These are phyloP conservation scores for Acephala macrosclerotiorum DNA, from an alignment of 2,329 filamentous ascomycete genomes.

Conservation along the genomic window DNA sequence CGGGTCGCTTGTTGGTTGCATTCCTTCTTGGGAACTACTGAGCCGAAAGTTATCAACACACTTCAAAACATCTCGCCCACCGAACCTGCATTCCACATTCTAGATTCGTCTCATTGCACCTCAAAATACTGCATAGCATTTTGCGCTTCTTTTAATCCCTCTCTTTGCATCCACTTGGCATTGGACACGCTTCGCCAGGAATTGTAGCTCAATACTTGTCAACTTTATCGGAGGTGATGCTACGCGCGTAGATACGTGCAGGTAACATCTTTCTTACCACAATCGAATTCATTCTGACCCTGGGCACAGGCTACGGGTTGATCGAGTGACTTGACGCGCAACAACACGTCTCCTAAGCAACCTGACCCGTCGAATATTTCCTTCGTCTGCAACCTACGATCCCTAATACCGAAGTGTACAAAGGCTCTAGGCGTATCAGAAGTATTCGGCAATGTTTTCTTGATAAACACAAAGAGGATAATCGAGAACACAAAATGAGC, in stretches of 20 bases:
- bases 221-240: neutral
- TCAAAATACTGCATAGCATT: constrained; percentile 9
- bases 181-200: neutral
- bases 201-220: constrained; percentile 3
- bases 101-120: neutral
- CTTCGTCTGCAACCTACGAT: neutral
- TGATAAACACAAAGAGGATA: neutral
- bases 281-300: neutral
- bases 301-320: neutral
- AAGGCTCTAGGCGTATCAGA: neutral
- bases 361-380: neutral
- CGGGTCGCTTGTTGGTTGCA: constrained; percentile 1
- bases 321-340: neutral
- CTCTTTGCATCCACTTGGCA: neutral
- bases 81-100: neutral
- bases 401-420: neutral
- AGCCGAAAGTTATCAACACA: neutral
- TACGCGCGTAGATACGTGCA: neutral
- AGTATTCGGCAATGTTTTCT: constrained; percentile 12
- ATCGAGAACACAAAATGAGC: constrained; percentile 30
- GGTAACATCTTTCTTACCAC: neutral
- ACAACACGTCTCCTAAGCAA: constrained; percentile 22
- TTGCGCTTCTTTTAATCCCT: neutral
- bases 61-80: neutral
- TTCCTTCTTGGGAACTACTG: neutral